Base-by-base conservation (phyloP, 331 rosid genomes). In the Malus hybrid region DNA sequence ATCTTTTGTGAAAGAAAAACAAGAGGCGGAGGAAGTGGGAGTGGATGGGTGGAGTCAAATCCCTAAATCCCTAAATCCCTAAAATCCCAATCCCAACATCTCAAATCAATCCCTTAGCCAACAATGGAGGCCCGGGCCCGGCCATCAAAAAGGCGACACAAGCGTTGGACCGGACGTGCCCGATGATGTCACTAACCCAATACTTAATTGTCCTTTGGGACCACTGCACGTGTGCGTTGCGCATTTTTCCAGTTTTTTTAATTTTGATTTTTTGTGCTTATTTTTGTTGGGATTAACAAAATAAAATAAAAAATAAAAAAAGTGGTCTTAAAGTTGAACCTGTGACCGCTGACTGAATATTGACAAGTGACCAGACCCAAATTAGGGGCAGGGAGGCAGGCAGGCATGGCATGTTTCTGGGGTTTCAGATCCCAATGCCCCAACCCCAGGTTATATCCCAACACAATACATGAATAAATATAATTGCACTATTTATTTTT, bases 71-170 rank as follows among this genome's bases (percentile, higher is more conserved):
- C 9, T 78, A 72, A 50, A 70, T 72, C 76, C 76, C 76, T 13
- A 57, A 42, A 42, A 44, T 33, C 7, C 7, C 80, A 65, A 52
- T 56, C 65, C 69, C 82, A 76, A 80, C 11, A 60, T 62, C 36
- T 29, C 39, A 27, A 55, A 59, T 61, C 66, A 78, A 78, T 56
- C 69, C 68, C 27, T 54, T 13, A 54, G 59, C 36, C 76, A 57
- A 56, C n/a, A 16, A 44, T 42, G 46, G 15, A 3, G 50, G 50
- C 13, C 46, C 14, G 7, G 85, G 85, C 90, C 67, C 87, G 79
- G 79, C 55, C 94, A 86, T 80, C 85, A 42, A 87, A 83, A 82
- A 81, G 89, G 91, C 85, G 74, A 80, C 85, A 80, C 78, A 63
- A 29, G 31, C 73, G 92, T 83, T 71, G 67, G 60, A 75, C 67